Base-by-base conservation (phyloP, 1,284 basidiomycete species). In the Fomitopsis betulina region DNA sequence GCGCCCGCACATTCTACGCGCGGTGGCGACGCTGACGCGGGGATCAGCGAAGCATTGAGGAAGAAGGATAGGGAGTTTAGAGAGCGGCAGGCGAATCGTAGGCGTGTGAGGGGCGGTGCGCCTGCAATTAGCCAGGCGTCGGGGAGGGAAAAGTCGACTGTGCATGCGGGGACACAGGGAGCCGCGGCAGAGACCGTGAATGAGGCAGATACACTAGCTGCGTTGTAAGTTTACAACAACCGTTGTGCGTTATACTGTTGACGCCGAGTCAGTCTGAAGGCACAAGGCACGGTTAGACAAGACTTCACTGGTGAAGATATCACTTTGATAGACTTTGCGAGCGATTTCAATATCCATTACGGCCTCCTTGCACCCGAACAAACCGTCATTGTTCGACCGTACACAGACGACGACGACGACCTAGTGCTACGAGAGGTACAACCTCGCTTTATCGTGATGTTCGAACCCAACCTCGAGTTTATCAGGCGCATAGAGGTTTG, bases 401-500 rank as follows among this genome's bases (percentile, higher is more conserved):
- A 96, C 68, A 87, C 91, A 0, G 95, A 95, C 49, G 96, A 98
- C 67, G 86, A 90, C 5, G 96, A 99, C 67, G 96, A 99, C 71
- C 82, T 87, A 42, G 76, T 98, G 52, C 77, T 99, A 32, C 84
- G 89, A 56, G 96, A 99, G 70, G 79, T 98, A 2, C 81, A 90
- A 58, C 97, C 97, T 2, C 85, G 91, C 58, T 98, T 95, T 69
- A 88, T 98, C 55, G 85, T 98, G 49, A 92, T 98, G 90, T 96
- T 92, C 67, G 97, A 99, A 67, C 95, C 96, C 0, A 93, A 89
- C 68, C 87, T 94, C 64, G 89, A 96, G 54, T 99, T 98, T 66
- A 85, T 98, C 39, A 81, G 97, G 27, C 83, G 96, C 0, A 81
- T 99, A 39, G 96, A 99, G 82, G 94, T 94, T 96, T 40, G 93